Base-by-base conservation (phyloP, 2,329 filamentous ascomycete species). In the Mycogone perniciosa region DNA sequence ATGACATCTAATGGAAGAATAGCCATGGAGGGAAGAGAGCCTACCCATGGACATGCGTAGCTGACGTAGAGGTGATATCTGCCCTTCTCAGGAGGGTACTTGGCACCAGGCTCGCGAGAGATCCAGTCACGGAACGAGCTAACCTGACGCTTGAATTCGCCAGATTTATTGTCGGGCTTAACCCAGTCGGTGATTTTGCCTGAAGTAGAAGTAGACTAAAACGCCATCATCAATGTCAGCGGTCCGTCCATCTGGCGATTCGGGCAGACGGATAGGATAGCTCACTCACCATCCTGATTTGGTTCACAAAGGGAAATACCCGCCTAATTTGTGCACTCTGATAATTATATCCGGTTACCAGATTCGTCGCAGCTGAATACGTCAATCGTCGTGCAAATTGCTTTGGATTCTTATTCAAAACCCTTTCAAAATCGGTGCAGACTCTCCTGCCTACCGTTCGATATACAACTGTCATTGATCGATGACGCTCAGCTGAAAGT, bases 31-130 rank as follows among this genome's bases (percentile, higher is more conserved):
- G 13, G 34, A 41, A 46, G 45, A 38, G 30, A 40, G 44, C 70
- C 48, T 60, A 76, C 85, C 91, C 91, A 96, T 4, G 91, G 91
- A 69, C 91, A 96, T 6, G 91, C 91, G 70, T 95, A 96, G 62
- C 86, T 92, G 59, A 96, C 86, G 66, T 92, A 99, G 60, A 99
- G 82, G 71, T 99, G 93, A 68, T 99, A 99, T 50, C 93, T 80
- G 48, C 80, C 89, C 71, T 88, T 89, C 71, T 97, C 92, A 1
- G 89, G 80, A 5, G 89, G 87, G 60, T 90, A 96, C 67, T 84
- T 72, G 5, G 88, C 85, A 39, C 80, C 84, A 1, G 81, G 70
- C 59, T 88, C 81, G 56, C 77, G 80, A 31, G 86, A 89, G 67
- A 96, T 87, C 68, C 75, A 88, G 67, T 86, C 81, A 53, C 93